Evolutionary conservation across 495 filamentous ascomycete species (phyloP), one percentile per base, ranked within the genome.

Genomic region (Patellaria atrata): DNA sequence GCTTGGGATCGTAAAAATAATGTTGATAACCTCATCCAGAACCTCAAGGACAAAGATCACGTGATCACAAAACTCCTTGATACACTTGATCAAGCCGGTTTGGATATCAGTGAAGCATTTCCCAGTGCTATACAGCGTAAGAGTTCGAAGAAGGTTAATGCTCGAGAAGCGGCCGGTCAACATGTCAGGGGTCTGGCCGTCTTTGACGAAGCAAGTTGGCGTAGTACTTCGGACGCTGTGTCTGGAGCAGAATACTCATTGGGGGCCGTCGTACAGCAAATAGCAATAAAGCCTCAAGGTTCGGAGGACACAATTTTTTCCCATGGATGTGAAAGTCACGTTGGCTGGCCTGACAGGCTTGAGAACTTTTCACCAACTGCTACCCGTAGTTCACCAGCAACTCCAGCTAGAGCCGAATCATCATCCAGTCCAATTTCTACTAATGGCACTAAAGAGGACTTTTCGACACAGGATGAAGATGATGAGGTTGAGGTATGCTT

Each of bases 51-150:
- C 22, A 94, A 93, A 55, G 85, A 94, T 53, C 68, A 62, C 45
- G 67, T 82, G 12, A 80, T 94, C 37, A 61, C 64, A 12, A 80
- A 75, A 38, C 49, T 93, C 15, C 60, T 82, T 6, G 82, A 91
- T 52, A 83, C 81, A 45, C 60, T 89, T n/a, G 78, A 82, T 38
- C 59, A 70, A 0, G 67, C 72, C 28, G 70, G 75, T 1, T 63
- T 70, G 1, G 79, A 84, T 19, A 55, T 87, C 4, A 70, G 71
- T 10, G 62, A 69, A 15, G 63, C 85, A 2, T 82, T 92, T 56
- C 78, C 76, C 11, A 66, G 71, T 11, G 66, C 72, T 13, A 27
- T 3, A 64, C 69, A 7, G 70, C 65, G 34, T 54, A 59, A 35
- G 65, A 54, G 37, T 38, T 60, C 17, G 20, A 31, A 31, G 10